These are phyloP conservation scores for Aspergillus luchuensis DNA, from an alignment of 2,329 filamentous ascomycete genomes.

Conservation along the genomic window DNA sequence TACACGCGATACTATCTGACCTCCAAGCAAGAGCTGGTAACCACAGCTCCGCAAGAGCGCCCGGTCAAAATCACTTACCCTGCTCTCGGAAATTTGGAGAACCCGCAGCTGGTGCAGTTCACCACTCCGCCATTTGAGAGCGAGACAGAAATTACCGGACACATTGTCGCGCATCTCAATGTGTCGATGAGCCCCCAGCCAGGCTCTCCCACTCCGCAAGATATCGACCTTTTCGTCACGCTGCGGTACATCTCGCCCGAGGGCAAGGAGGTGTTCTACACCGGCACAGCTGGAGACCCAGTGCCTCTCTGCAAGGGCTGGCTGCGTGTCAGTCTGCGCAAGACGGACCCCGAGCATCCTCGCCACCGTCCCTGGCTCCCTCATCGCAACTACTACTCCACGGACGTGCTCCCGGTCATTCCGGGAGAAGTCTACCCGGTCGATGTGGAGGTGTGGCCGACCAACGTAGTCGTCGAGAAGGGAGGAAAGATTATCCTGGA, in stretches of 20 bases:
- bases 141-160: conserved; percentile 71
- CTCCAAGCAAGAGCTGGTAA: conserved; percentile 46
- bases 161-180: conserved; percentile 65
- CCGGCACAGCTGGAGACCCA: conserved; percentile 58
- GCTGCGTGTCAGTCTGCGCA: conserved; percentile 56
- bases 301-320: conserved; percentile 58
- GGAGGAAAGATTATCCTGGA: conserved; percentile 35
- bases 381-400: conserved; percentile 54
- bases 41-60: conserved; percentile 27
- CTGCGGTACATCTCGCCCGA: conserved; percentile 53
- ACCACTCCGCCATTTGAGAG: conserved; percentile 58
- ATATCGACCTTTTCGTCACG: conserved; percentile 60
- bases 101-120: conserved; percentile 60
- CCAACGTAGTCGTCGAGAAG: conserved; percentile 39
- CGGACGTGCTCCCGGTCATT: conserved; percentile 50
- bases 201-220: conserved; percentile 45
- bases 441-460: conserved; percentile 50
- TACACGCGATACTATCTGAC: conserved; percentile 66
- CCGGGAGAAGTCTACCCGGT: conserved; percentile 54
- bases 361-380: conserved; percentile 51
- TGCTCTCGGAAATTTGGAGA: conserved; percentile 60
- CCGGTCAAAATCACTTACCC: conserved; percentile 56
- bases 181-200: conserved; percentile 55
- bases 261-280: conserved; percentile 58
- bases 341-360: conserved; percentile 47